Percentiles rank a stretch among this genome's conserved stretches.
These are phyloP conservation scores for Xanthoconium purpureum DNA, from an alignment of 768 basidiomycete genomes.

Conservation along the genomic window DNA sequence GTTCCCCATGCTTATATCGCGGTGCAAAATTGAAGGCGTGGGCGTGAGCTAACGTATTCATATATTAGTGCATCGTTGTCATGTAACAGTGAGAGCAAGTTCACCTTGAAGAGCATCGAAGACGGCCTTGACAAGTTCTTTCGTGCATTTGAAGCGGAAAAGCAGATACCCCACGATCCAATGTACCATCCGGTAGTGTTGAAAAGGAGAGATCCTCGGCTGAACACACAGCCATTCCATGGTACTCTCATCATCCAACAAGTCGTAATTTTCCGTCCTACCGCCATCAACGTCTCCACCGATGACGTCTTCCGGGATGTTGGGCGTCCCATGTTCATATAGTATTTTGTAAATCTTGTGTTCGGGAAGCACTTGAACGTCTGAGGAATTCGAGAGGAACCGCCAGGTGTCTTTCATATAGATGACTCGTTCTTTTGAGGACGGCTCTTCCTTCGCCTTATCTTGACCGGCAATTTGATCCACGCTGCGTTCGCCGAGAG, in stretches of 20 bases:
- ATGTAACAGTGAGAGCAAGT: too few species aligned
- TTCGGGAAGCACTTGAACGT: background rate
- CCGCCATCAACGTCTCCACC: background rate
- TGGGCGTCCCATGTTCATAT: background rate
- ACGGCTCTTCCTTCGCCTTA: background rate
- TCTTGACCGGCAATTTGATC: background rate
- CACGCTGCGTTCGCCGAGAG: background rate
- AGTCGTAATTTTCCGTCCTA: background rate
- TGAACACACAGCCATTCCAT: background rate
- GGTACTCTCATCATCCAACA: background rate
- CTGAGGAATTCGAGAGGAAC: background rate
- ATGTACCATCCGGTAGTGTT: conserved; percentile 1
- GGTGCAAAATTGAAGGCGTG: conserved; percentile 25
- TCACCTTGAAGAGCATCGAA: background rate
- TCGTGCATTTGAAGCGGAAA: background rate
- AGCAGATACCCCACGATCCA: background rate
- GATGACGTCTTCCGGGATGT: background rate
- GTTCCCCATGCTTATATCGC: conserved; percentile 30
- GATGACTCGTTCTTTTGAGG: background rate
- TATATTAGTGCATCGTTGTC: background rate
- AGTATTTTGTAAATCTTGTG: conserved; percentile 6
- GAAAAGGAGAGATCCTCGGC: background rate
- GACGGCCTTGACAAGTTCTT: background rate
- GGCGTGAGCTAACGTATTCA: conserved; percentile 13
- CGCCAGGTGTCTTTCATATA: conserved; percentile 9